Conservation (phyloP, 257 asterid genomes). For the Penstemon eatonii region DNA sequence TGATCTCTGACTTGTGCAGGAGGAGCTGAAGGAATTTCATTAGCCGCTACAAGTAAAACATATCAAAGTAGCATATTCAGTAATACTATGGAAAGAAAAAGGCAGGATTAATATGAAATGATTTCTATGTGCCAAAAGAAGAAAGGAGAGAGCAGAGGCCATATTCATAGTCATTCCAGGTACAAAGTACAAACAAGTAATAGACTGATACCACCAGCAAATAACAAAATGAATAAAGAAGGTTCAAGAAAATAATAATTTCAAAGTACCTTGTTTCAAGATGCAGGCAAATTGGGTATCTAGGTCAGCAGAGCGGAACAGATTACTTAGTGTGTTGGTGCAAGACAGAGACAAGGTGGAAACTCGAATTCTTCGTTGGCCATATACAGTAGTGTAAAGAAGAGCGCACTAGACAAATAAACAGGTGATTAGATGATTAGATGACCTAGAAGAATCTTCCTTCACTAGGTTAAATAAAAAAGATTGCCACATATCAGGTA, state of each 20-base stretch:
- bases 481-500: constrained; percentile 15
- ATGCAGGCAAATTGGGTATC: constrained; percentile 94
- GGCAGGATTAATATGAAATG: constrained; percentile 10
- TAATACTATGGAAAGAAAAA: not conserved
- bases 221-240: constrained; percentile 8
- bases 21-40: constrained; percentile 80
- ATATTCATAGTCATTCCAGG: constrained; percentile 18
- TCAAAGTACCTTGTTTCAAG: constrained; percentile 71
- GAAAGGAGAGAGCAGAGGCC: constrained; percentile 17
- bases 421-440: constrained; percentile 35
- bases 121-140: constrained; percentile 12
- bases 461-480: not conserved
- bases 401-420: constrained; percentile 74
- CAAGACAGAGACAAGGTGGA: constrained; percentile 92
- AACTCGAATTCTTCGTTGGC: constrained; percentile 96
- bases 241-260: constrained; percentile 18
- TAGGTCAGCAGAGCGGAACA: constrained; percentile 93
- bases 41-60: constrained; percentile 62
- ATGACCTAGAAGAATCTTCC: constrained; percentile 17
- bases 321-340: constrained; percentile 86
- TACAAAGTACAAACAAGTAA: constrained; percentile 16
- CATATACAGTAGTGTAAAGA: constrained; percentile 90
- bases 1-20: constrained; percentile 85
- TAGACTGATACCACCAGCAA: constrained; percentile 5
- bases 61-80: constrained; percentile 32